Conservation (phyloP, 2,329 filamentous ascomycete genomes). For the Hypomyces rosellus region DNA sequence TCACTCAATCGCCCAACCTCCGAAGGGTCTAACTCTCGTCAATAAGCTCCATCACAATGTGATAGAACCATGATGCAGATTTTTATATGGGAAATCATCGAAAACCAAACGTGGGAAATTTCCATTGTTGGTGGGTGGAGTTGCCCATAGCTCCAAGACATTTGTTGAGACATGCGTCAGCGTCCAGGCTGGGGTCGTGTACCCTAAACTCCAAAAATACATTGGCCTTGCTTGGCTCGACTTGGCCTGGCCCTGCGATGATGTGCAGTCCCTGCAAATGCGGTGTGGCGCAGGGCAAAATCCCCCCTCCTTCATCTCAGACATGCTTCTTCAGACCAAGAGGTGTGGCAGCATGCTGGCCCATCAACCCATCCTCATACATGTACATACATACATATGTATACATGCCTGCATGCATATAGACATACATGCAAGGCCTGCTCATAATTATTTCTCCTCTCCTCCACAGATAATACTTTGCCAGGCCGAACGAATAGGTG, state of each 20-base stretch:
- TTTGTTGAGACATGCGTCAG: constrained; percentile 11
- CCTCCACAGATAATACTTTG: too few relatives aligned
- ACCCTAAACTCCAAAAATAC: constrained; percentile 5
- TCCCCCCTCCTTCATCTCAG: constrained; percentile 10
- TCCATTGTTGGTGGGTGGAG: too few relatives aligned
- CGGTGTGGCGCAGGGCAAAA: constrained; percentile 18
- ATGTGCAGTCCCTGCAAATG: constrained; percentile 23
- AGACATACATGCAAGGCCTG: background rate
- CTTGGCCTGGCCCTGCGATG: constrained; percentile 17
- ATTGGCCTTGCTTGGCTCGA: background rate
- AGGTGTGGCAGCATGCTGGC: background rate
- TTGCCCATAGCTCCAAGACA: too few relatives aligned
- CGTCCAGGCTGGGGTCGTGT: background rate
- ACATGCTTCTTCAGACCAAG: constrained; percentile 11
- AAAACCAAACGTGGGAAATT: too few relatives aligned
- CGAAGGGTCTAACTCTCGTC: too few relatives aligned
- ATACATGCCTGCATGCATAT: too few relatives aligned
- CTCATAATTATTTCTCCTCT: too few relatives aligned
- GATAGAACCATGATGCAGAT: too few relatives aligned
- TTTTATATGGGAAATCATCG: too few relatives aligned
- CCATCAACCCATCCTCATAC: background rate
- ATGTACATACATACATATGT: background rate
- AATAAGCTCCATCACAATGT: too few relatives aligned
- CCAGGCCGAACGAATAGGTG: too few relatives aligned
- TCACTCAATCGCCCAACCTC: too few relatives aligned